Base-by-base conservation (phyloP, 768 basidiomycete genomes). In the Nevesoporus exiguus region DNA sequence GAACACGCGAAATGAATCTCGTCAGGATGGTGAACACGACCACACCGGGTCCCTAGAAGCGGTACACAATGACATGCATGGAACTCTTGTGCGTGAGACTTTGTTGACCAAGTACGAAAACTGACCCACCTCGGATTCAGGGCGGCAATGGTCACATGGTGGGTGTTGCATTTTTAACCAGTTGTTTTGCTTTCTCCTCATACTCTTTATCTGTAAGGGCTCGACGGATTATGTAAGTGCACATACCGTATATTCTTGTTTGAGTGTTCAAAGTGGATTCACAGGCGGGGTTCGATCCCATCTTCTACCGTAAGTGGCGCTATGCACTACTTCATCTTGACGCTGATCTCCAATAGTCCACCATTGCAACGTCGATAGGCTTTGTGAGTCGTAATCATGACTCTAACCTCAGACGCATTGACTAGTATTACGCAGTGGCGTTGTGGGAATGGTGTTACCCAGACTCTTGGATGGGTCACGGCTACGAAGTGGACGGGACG, bases 401-500 rank as follows among this genome's bases (percentile, higher is more conserved):
- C 22, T 25, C 33, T 15, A 14, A 25, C 10, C n/a, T 25, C 27
- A 11, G 25, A 7, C 14, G 21, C n/a, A 9, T 36, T 64, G 7
- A 52, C 19, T 40, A 19, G 39, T 22, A 11, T 17, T 39, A 19
- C 17, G 8, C 33, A 68, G 67, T 58, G 25, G 68, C 67, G 9
- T 46, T 68, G 47, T 68, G 67, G 67, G 67, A 68, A 19, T 68
- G 68, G 63, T 65, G 58, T 47, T 68, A 68, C 49, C 45, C 53
- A 2, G 51, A 63, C 6, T 65, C 67, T 34, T 70, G 68, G 67
- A 67, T 68, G 68, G 56, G 49, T 17, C 21, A 43, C 5, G 68
- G 68, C 17, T 69, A 63, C 39, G 52, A 19, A 0, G 6, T 60
- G 7, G 54, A 60, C 9, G 56, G 49, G 7, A 30, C 30, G 15